Base-by-base conservation (phyloP, 768 basidiomycete genomes). In the Xerocomus potaroensis region DNA sequence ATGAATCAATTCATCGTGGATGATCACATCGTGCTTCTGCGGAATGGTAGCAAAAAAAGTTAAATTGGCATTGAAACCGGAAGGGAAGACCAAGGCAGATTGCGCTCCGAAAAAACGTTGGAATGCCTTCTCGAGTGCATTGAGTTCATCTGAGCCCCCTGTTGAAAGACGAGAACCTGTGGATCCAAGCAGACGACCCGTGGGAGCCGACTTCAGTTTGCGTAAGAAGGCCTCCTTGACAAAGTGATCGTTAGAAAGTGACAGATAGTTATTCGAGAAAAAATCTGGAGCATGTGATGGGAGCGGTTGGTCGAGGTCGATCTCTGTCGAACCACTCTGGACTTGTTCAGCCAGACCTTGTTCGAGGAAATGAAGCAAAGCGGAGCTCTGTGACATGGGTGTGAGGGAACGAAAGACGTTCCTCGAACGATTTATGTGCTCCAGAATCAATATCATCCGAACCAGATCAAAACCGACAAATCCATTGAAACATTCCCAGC, bases 1-100 rank as follows among this genome's bases (percentile, higher is more conserved):
- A 47, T 81, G 81, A 11, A 79, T 69, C 41, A 74, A 62, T 43
- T 76, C 75, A 58, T 81, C 81, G 48, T 71, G 72, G 15, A 83
- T 48, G 43, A 82, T 65, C 47, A 70, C 68, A 52, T 83, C 80
- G 8, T 63, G 56, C 3, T 56, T 53, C 46, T 72, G 57, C 68
- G 10, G 80, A 71, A 81, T 60, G 3, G 65, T 62, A 2, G 70
- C 45, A 58, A 78, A 73, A 56, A 82, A 70, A 12, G 71, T 69
- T 12, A 72, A 62, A 51, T 79, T 82, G 36, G 79, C 79, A 52
- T 70, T 74, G 58, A 69, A 79, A 22, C 80, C 79, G 2, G 76
- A 76, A 54, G 70, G 73, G 65, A 78, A 77, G 2, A 80, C 61
- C 9, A 81, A 61, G 0, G 76, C 76, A 0, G 74, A 58, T 5